These are phyloP conservation scores for sweet orange (Citrus sinensis) DNA, from an alignment of 345 rosid species.

Conservation along the genomic window DNA sequence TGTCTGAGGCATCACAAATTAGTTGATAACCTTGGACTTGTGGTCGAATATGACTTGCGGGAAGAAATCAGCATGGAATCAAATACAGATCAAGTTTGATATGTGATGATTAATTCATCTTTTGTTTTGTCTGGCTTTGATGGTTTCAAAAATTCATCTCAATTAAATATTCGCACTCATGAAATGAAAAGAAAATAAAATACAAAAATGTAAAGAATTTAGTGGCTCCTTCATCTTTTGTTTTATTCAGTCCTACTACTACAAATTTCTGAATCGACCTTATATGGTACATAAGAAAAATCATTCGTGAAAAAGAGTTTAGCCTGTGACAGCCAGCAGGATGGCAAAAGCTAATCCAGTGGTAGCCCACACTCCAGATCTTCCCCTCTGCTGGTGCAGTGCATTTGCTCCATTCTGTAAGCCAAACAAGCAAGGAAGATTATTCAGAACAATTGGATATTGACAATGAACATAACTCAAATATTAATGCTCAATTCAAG, in stretches of 20 bases:
- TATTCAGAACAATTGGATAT: constrained; percentile 5
- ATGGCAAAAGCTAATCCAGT: constrained; percentile 42
- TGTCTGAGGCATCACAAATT: constrained; percentile 83
- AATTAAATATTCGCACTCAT: constrained; percentile 10
- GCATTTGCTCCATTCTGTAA: constrained; percentile 64
- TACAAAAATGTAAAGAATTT: constrained; percentile 20
- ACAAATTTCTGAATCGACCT: constrained; percentile 18
- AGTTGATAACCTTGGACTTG: constrained; percentile 85
- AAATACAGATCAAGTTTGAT: constrained; percentile 43
- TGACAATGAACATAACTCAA: neutral
- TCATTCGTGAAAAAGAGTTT: constrained; percentile 12
- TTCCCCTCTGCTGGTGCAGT: constrained; percentile 38
- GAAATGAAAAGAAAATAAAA: constrained; percentile 18
- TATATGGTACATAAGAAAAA: constrained; percentile 28
- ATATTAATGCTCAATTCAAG: constrained; percentile 1
- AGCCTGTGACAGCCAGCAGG: constrained; percentile 48
- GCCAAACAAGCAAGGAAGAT: constrained; percentile 13
- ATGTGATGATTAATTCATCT: constrained; percentile 9
- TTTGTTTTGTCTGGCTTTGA: constrained; percentile 1
- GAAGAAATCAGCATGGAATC: constrained; percentile 42
- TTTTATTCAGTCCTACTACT: constrained; percentile 25
- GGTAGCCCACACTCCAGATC: constrained; percentile 42
- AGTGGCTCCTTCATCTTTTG: constrained; percentile 9
- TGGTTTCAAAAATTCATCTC: constrained; percentile 15
- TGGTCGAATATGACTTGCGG: constrained; percentile 72